phyloP scores from a whole-genome alignment of 805 yeast genomes.

The Huiozyma sinensis region DNA sequence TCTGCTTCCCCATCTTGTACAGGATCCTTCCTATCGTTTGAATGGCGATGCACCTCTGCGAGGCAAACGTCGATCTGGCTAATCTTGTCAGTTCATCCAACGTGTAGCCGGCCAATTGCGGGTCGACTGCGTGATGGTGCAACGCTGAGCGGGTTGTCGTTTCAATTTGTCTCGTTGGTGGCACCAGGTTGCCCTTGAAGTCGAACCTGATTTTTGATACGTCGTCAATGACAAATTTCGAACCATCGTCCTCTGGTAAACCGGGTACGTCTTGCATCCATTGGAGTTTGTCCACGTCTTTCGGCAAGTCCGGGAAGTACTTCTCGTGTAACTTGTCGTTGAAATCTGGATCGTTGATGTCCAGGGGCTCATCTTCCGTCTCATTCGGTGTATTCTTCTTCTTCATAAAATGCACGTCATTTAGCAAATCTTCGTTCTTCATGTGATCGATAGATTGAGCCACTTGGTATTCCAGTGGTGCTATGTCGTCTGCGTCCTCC shows the following conservation, averaged over 20 bases:
- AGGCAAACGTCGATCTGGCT: constrained; percentile 65
- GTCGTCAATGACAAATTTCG: constrained; percentile 30
- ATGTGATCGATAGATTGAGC: constrained; percentile 35
- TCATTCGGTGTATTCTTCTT: constrained; percentile 27
- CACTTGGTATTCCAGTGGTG: constrained; percentile 40
- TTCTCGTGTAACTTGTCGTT: constrained; percentile 69
- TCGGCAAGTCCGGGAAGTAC: constrained; percentile 84
- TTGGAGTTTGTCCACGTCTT: constrained; percentile 66
- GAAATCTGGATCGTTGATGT: constrained; percentile 69
- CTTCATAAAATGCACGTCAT: constrained; percentile 55
- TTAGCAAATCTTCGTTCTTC: constrained; percentile 32
- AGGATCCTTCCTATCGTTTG: constrained; percentile 80
- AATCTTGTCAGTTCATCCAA: constrained; percentile 70
- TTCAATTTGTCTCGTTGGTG: constrained; percentile 39
- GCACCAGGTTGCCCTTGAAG: constrained; percentile 68
- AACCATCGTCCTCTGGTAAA: constrained; percentile 13
- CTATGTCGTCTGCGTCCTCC: constrained; percentile 39
- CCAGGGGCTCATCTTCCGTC: constrained; percentile 31
- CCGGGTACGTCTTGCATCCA: constrained; percentile 80
- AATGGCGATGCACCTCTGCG: constrained; percentile 81
- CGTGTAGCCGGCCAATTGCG: constrained; percentile 88
- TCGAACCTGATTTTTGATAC: constrained; percentile 76
- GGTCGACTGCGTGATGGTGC: constrained; percentile 86
- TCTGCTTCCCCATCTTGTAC: constrained; percentile 60
- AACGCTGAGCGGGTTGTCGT: constrained; percentile 56